phyloP scores from a whole-genome alignment of 2,329 filamentous ascomycete species.

The Botryosphaeria agaves region DNA sequence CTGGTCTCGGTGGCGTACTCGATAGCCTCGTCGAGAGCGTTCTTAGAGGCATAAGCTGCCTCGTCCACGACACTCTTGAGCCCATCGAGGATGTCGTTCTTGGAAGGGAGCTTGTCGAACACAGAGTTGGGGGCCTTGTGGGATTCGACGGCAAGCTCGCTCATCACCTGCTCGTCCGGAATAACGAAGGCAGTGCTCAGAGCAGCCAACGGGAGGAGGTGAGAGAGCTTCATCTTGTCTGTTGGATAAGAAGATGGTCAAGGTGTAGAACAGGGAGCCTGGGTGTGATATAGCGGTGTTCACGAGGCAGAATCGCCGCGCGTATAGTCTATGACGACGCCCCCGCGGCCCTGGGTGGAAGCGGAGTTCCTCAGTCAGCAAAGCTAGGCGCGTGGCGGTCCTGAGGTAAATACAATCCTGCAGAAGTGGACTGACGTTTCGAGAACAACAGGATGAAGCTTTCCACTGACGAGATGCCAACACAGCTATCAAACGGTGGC shows the following conservation, averaged over 20 bases:
- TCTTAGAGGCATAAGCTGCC: constrained; percentile 15
- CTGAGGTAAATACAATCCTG: no score
- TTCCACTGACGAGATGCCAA: no score
- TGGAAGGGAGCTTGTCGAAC: constrained; percentile 16
- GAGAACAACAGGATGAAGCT: no score
- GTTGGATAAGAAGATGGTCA: constrained; percentile 1
- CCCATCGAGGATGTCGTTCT: constrained; percentile 17
- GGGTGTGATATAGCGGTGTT: no score
- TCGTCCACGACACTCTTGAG: constrained; percentile 14
- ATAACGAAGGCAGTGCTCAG: constrained; percentile 34
- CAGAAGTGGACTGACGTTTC: no score
- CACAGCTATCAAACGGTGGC: no score
- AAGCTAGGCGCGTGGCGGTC: no score
- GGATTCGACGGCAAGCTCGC: constrained; percentile 21
- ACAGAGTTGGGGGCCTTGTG: constrained; percentile 12
- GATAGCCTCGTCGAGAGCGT: constrained; percentile 26
- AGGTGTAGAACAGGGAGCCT: neutral
- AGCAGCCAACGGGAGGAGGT: constrained; percentile 31
- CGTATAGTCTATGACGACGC: no score
- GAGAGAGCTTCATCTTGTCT: constrained; percentile 29
- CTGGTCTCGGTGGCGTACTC: constrained; percentile 19
- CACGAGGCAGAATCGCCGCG: no score
- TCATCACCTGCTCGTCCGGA: constrained; percentile 30
- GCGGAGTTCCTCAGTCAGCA: no score
- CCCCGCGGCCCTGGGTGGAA: no score